Evolutionary conservation across 73 alveolate species (phyloP).

Genomic region (Uronychia binucleata): DNA sequence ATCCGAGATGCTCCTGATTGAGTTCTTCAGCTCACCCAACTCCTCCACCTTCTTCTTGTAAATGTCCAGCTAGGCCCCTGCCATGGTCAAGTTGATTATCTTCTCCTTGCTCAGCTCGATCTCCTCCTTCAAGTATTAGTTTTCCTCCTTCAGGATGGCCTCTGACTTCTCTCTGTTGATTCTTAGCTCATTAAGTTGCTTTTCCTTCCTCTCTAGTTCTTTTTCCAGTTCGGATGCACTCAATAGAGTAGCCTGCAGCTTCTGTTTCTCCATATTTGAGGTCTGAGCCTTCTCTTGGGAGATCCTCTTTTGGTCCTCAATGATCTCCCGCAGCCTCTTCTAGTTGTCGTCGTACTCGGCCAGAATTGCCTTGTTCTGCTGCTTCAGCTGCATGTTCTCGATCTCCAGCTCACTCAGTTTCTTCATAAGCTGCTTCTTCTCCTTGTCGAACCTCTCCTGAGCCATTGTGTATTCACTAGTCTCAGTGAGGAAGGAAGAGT

Average conservation of each 20-base stretch:
- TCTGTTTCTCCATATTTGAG: conserved; percentile 12
- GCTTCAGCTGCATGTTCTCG: conserved; percentile 1
- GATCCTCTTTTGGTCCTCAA: not conserved
- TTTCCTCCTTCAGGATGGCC: conserved; percentile 1
- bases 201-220: conserved; percentile 21
- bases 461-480: not conserved
- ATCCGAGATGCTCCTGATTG: conserved; percentile 6
- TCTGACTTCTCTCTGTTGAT: not conserved
- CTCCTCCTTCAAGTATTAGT: conserved; percentile 36
- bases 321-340: not conserved
- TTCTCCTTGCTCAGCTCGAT: conserved; percentile 19
- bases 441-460: conserved; percentile 35
- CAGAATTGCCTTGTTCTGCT: not conserved
- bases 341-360: not conserved
- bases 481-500: conserved; percentile 28
- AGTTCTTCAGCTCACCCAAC: not conserved
- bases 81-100: not conserved
- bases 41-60: conserved; percentile 10
- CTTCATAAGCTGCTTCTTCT: conserved; percentile 23
- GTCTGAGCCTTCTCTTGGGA: conserved; percentile 27
- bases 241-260: conserved; percentile 4
- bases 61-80: conserved; percentile 29
- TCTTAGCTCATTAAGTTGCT: conserved; percentile 13
- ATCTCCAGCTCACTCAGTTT: conserved; percentile 33
- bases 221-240: conserved; percentile 34